Conservation (phyloP, 164 flowering plant genomes). For the Echeveria elegans region DNA sequence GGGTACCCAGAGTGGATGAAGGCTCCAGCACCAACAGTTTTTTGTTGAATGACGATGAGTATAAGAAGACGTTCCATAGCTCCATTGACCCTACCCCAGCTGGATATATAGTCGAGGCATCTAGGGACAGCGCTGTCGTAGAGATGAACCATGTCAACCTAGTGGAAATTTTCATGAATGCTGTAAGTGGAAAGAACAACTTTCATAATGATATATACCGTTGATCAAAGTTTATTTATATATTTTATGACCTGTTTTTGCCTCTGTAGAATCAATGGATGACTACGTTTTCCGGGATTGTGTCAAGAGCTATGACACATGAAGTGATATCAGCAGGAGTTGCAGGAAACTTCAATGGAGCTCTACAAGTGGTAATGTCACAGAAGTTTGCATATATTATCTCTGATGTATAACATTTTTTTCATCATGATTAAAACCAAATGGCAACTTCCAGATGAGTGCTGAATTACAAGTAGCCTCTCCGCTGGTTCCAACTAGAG, state of each 20-base stretch:
- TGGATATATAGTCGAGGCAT: constrained; percentile 57
- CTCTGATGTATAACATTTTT: not conserved
- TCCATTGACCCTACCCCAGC: constrained; percentile 59
- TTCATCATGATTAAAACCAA: not conserved
- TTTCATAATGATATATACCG: not conserved
- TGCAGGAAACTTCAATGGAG: constrained; percentile 82
- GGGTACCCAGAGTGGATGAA: constrained; percentile 45
- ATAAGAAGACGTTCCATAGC: constrained; percentile 47
- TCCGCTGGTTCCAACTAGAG: constrained; percentile 74
- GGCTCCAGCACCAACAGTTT: constrained; percentile 12
- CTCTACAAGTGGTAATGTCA: constrained; percentile 70
- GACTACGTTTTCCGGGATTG: constrained; percentile 58
- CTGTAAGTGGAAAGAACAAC: constrained; percentile 39
- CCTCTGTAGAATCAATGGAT: constrained; percentile 63
- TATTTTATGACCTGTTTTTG: not conserved
- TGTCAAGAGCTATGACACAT: constrained; percentile 58
- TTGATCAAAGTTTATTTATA: not conserved
- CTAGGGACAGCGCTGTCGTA: constrained; percentile 56
- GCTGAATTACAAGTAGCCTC: constrained; percentile 76
- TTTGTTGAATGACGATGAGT: constrained; percentile 56
- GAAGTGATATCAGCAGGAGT: constrained; percentile 80
- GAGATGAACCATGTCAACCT: constrained; percentile 56
- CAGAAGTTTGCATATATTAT: not conserved
- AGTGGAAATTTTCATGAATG: constrained; percentile 88
- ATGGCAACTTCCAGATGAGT: constrained; percentile 29